Conservation (phyloP, 2,329 filamentous ascomycete genomes). For the Bipolaris gigantea region DNA sequence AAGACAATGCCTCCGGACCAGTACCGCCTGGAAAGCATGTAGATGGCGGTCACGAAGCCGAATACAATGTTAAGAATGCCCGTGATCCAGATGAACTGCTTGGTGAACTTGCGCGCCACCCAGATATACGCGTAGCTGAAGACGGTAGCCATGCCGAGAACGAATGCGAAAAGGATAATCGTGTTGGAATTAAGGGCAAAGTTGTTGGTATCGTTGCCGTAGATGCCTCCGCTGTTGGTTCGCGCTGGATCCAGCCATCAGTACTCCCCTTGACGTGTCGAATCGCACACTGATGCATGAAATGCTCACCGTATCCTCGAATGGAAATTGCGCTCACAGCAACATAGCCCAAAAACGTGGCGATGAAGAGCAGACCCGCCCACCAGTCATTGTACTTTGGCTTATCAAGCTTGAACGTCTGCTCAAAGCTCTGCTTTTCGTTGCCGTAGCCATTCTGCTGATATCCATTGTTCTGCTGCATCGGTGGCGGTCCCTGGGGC, state of each 20-base stretch:
- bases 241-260: conserved; percentile 43
- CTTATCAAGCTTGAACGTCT: conserved; percentile 77
- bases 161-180: conserved; percentile 79
- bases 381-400: conserved; percentile 92
- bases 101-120: conserved; percentile 75
- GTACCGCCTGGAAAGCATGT: conserved; percentile 76
- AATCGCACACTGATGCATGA: not conserved
- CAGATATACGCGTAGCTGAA: conserved; percentile 78
- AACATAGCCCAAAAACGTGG: conserved; percentile 71
- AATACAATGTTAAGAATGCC: conserved; percentile 65
- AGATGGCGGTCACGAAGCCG: conserved; percentile 82
- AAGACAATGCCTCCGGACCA: conserved; percentile 88
- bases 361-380: conserved; percentile 78
- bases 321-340: conserved; percentile 76
- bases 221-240: conserved; percentile 72
- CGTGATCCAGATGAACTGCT: conserved; percentile 90
- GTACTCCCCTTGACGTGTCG: not conserved
- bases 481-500: conserved; percentile 28
- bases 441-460: conserved; percentile 39
- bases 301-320: conserved; percentile 63
- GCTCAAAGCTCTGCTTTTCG: conserved; percentile 64
- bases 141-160: conserved; percentile 71
- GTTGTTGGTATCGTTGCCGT: conserved; percentile 62
- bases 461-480: conserved; percentile 28
- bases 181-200: conserved; percentile 81